These are phyloP conservation scores for Stentor roeselii DNA, from an alignment of 73 alveolate genomes.

Conservation along the genomic window DNA sequence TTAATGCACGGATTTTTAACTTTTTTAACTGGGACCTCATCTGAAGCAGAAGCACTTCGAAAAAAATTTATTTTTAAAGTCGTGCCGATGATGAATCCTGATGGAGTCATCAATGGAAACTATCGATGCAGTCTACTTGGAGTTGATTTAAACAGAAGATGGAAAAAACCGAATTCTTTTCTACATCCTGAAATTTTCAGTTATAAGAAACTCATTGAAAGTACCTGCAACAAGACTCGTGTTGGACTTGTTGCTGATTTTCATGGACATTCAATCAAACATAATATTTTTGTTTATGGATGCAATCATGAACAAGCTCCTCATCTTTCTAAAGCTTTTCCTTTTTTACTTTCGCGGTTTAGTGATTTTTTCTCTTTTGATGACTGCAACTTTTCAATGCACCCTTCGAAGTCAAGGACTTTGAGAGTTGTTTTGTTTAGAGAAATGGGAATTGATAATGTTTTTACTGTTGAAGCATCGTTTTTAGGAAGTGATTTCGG, in stretches of 20 bases:
- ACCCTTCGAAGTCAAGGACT: constrained; percentile 42
- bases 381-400: constrained; percentile 35
- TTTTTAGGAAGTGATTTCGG: constrained; percentile 15
- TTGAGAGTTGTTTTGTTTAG: constrained; percentile 43
- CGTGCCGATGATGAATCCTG: constrained; percentile 96
- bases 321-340: background rate
- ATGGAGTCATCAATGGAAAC: constrained; percentile 95
- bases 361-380: constrained; percentile 42
- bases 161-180: constrained; percentile 82
- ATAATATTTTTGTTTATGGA: constrained; percentile 54
- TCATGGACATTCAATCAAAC: constrained; percentile 59
- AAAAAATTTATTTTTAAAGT: constrained; percentile 49
- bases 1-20: background rate
- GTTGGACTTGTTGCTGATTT: constrained; percentile 45
- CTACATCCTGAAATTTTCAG: constrained; percentile 37
- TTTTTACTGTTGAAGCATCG: constrained; percentile 45
- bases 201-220: constrained; percentile 29
- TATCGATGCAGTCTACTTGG: constrained; percentile 91
- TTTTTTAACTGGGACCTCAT: background rate
- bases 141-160: constrained; percentile 88
- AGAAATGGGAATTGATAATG: constrained; percentile 36
- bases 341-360: background rate
- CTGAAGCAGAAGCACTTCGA: background rate
- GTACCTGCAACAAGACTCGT: constrained; percentile 11
- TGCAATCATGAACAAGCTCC: background rate